Evolutionary conservation across 23 red algal genomes (phyloP).

Genomic region (Cyanidiococcus yangmingshanensis): DNA sequence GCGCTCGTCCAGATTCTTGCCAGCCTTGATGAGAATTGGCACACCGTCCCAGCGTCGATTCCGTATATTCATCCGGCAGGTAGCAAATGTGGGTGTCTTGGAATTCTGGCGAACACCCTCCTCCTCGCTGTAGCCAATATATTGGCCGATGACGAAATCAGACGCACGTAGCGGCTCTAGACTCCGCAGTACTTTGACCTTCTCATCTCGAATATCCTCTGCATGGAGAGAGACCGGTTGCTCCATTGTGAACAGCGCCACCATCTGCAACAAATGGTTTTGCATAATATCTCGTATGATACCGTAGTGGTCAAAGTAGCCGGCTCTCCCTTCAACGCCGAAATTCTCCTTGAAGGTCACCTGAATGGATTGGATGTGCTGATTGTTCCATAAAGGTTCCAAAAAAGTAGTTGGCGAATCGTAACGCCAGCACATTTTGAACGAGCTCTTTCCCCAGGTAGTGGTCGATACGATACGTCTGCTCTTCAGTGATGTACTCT

Average conservation of each 20-base stretch:
- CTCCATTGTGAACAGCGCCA: slow-evolving; percentile 89
- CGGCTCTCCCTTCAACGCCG: slow-evolving; percentile 81
- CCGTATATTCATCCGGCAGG: slow-evolving; percentile 68
- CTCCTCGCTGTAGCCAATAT: slow-evolving; percentile 73
- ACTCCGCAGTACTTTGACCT: slow-evolving; percentile 75
- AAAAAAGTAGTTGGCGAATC: slow-evolving; percentile 88
- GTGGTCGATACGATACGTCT: slow-evolving; percentile 91
- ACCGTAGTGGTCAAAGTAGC: slow-evolving; percentile 91
- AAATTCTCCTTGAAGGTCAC: slow-evolving; percentile 86
- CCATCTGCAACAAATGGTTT: slow-evolving; percentile 85
- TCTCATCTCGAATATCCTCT: slow-evolving; percentile 85
- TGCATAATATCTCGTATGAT: slow-evolving; percentile 99
- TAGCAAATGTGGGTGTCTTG: slow-evolving; percentile 83
- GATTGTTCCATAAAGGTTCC: slow-evolving; percentile 85
- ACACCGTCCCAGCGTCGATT: slow-evolving; percentile 90
- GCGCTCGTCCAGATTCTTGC: slow-evolving; percentile 87
- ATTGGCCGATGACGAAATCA: slow-evolving; percentile 84
- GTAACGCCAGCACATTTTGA: slow-evolving; percentile 89
- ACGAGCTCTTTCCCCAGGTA: slow-evolving; percentile 91
- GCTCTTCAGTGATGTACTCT: slow-evolving; percentile 51
- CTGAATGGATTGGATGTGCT: slow-evolving; percentile 77
- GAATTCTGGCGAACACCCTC: slow-evolving; percentile 52
- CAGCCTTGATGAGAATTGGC: slow-evolving; percentile 77
- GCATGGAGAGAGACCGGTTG: slow-evolving; percentile 56
- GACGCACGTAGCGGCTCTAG: slow-evolving; percentile 35